Evolutionary conservation across 1,139 yeast genomes (phyloP), one percentile per base, ranked within the genome.

Genomic region (Kluyveromyces sp.): DNA sequence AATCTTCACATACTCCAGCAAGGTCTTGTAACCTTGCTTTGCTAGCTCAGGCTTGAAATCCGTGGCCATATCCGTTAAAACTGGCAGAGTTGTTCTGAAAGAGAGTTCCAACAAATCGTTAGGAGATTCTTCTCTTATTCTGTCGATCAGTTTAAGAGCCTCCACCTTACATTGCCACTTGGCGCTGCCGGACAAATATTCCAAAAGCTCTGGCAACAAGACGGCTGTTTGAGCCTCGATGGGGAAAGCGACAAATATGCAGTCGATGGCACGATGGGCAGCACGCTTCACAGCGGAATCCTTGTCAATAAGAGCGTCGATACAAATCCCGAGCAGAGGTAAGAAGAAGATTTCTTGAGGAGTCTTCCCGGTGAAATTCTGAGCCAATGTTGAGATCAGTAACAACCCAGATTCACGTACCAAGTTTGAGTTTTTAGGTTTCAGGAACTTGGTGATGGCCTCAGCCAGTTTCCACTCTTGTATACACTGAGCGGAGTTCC

Each of bases 11-110:
- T 83, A 86, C 47, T 74, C 75, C 41, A 77, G 74, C 65, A 88
- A 72, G 12, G 86, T 73, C 53, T 75, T 73, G 53, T 80, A 70
- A 53, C 96, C 97, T 50, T 80, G 87, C 58, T 84, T 83, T 34
- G 96, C 87, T 49, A 92, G 75, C 68, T 92, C 98, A 2, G 96
- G 96, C 70, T 92, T 92, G 74, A 92, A 87, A 66, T 92, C 98
- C 48, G 95, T 92, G 53, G 95, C 78, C 66, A 83, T 76, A 64
- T 86, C 94, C 36, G 95, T 86, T 56, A 92, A 74, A 7, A 84
- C 76, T 20, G 98, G 98, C 22, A 92, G 78, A 8, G 86, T 77
- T 47, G 75, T 77, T 49, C 82, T 78, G 65, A 92, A 89, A 54
- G 80, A 78, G 60, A 82, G 67, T 66, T 92, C 96, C 56, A 92